Evolutionary conservation across 805 yeast species (phyloP).

Genomic region (Wickerhamiella dianesei): DNA sequence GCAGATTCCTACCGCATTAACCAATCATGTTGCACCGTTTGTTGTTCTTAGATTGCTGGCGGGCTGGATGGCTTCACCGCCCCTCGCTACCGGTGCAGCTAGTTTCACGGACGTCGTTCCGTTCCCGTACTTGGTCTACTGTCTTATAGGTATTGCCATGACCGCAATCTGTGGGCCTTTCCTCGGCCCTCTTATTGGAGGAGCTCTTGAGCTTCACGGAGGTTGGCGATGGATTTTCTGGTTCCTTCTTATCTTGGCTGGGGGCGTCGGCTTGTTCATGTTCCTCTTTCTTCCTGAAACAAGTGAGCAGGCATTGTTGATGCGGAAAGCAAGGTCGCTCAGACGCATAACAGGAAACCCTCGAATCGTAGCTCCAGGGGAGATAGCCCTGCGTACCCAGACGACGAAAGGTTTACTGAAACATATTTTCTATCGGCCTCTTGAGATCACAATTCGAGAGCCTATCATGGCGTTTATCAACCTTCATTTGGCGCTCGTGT

Average conservation of each 20-base stretch:
- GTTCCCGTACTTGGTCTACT: constrained; percentile 33
- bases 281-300: constrained; percentile 37
- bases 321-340: constrained; percentile 36
- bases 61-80: constrained; percentile 44
- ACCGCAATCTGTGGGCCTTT: constrained; percentile 43
- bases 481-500: constrained; percentile 37
- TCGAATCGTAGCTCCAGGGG: constrained; percentile 10
- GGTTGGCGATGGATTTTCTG: constrained; percentile 46
- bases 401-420: constrained; percentile 4
- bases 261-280: constrained; percentile 27
- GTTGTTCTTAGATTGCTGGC: constrained; percentile 37
- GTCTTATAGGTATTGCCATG: constrained; percentile 38
- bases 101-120: constrained; percentile 36
- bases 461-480: constrained; percentile 43
- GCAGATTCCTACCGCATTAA: constrained; percentile 43
- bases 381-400: constrained; percentile 7
- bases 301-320: constrained; percentile 31
- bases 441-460: constrained; percentile 35
- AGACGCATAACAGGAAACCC: constrained; percentile 29
- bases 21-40: constrained; percentile 36
- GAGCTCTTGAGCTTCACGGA: constrained; percentile 29
- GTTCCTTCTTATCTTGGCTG: constrained; percentile 32
- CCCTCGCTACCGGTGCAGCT: constrained; percentile 45
- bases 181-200: constrained; percentile 44
- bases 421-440: constrained; percentile 26